These are phyloP conservation scores for Lactarius evosmus DNA, from an alignment of 768 basidiomycete species.

Conservation along the genomic window DNA sequence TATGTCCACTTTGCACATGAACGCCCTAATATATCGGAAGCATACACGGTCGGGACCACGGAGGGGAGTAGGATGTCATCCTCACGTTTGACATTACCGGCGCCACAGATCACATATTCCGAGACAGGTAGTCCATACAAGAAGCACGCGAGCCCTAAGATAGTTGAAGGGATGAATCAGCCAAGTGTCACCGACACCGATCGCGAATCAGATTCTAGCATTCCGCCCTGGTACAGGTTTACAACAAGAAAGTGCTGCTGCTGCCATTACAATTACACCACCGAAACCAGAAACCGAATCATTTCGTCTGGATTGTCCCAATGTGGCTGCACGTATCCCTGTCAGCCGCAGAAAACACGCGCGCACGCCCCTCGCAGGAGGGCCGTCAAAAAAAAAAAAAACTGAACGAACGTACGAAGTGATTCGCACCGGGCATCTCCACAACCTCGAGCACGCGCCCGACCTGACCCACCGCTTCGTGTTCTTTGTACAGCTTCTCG, in stretches of 20 bases:
- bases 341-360: slow-evolving; percentile 4
- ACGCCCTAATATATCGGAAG: background rate
- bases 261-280: slow-evolving; percentile 12
- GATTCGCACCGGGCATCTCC: slow-evolving; percentile 25
- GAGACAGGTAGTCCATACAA: background rate
- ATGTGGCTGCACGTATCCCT: slow-evolving; percentile 14
- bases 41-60: background rate
- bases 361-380: background rate
- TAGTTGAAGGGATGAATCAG: background rate
- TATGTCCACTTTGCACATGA: background rate
- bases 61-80: background rate
- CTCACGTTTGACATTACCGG: background rate
- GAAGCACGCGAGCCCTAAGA: background rate
- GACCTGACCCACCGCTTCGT: slow-evolving; percentile 8
- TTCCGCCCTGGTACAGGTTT: background rate
- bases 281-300: slow-evolving; percentile 19
- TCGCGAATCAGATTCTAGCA: background rate
- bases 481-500: slow-evolving; percentile 21
- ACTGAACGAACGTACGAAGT: slow-evolving; percentile 22
- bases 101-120: background rate
- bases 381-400: too few relatives aligned
- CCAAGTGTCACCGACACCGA: background rate
- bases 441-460: slow-evolving; percentile 22
- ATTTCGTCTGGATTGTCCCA: slow-evolving; percentile 25
- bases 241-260: background rate